Base-by-base conservation (phyloP, 768 basidiomycete species). In the Hemileccinum impolitum region DNA sequence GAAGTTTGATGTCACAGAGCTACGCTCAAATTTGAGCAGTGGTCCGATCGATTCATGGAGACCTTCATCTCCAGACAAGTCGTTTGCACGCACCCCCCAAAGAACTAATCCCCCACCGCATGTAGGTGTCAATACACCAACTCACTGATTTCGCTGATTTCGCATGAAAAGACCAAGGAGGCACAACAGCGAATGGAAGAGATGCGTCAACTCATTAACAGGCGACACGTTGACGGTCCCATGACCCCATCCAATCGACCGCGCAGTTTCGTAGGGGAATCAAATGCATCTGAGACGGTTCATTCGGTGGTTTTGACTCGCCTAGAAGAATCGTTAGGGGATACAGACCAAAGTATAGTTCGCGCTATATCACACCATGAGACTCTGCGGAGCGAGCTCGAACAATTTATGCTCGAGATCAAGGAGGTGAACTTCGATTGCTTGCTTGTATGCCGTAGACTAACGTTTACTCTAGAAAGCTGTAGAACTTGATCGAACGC, bases 141-240 rank as follows among this genome's bases (percentile, higher is more conserved):
- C 41, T 45, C 48, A 36, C 35, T 32, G n/a, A 51, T 39, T 39
- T 60, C 34, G 55, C 43, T 28, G 15, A 25, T 31, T 45, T 39
- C 28, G 25, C 21, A 10, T 38, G 45, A 41, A 90, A 56, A 92
- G 90, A 86, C 79, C 12, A 82, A 69, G 60, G 89, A 83, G 47
- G 88, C 89, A 31, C 83, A 82, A 56, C 83, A 84, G 31, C 81
- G 90, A 19, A 76, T 90, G 74, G 82, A 89, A 57, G 90, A 93
- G 64, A 89, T 93, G 89, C 78, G 83, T 35, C 79, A 79, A 54
- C 71, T 90, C 48, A 90, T 93, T 50, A 69, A 72, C 32, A 78
- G 73, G 52, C 73, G 89, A 55, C 74, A 80, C 58, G 72, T 68
- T 15, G 84, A 84, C 31, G 66, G 43, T 25, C 53, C 62, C 15